These are phyloP conservation scores for Aspergillus sp. DNA, from an alignment of 2,329 filamentous ascomycete species.

Conservation along the genomic window DNA sequence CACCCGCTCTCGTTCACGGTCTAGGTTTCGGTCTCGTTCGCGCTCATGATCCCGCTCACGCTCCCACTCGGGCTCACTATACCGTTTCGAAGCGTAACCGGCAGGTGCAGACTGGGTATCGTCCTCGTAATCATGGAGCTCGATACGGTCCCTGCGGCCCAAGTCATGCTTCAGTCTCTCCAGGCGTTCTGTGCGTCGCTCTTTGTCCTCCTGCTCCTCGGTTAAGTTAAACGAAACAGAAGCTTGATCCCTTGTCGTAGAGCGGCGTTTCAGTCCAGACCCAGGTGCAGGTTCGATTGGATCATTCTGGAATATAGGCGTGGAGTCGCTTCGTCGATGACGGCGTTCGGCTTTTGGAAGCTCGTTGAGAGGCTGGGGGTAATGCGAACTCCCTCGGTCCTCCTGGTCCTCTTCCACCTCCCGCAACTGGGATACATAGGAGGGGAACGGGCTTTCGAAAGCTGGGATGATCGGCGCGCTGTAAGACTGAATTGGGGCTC, in stretches of 20 bases:
- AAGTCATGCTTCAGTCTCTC: slow-evolving; percentile 23
- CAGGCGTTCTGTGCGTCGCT: slow-evolving; percentile 35
- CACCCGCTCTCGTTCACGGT: slow-evolving; percentile 10
- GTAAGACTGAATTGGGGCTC: slow-evolving; percentile 40
- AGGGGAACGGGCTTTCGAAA: slow-evolving; percentile 15
- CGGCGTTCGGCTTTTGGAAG: slow-evolving; percentile 1
- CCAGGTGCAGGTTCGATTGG: slow-evolving; percentile 23
- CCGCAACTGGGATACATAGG: slow-evolving; percentile 17
- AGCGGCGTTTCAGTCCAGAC: slow-evolving; percentile 28
- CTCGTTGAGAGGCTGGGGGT: slow-evolving; percentile 12
- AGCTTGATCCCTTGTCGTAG: slow-evolving; percentile 38
- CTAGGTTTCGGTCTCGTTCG: slow-evolving; percentile 1
- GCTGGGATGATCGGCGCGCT: slow-evolving; percentile 37
- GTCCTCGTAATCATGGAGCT: slow-evolving; percentile 29
- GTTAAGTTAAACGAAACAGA: slow-evolving; percentile 60
- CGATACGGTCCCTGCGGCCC: slow-evolving; percentile 22
- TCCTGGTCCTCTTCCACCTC: slow-evolving; percentile 14
- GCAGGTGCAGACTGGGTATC: slow-evolving; percentile 21
- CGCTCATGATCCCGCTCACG: slow-evolving; percentile 1
- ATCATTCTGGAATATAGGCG: slow-evolving; percentile 42
- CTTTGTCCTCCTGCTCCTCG: slow-evolving; percentile 55
- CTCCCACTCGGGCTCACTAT: slow-evolving; percentile 11
- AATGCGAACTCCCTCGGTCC: slow-evolving; percentile 9
- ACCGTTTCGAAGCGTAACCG: slow-evolving; percentile 20
- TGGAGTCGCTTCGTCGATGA: slow-evolving; percentile 47